Evolutionary conservation across 306 rosid genomes (phyloP).

Genomic region (Erythrophleum fordii): DNA sequence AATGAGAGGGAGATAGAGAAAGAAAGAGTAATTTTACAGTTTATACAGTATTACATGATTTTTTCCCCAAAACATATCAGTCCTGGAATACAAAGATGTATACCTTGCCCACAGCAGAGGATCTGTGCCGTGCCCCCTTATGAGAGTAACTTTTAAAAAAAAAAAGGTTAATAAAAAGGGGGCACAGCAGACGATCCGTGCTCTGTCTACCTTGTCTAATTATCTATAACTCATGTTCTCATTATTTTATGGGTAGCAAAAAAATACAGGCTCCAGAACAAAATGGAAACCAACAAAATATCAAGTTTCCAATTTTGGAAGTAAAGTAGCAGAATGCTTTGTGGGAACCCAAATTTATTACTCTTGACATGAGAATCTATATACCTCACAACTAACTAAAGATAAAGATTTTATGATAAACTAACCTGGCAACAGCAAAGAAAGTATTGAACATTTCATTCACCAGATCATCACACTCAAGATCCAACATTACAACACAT

Average conservation of each 20-base stretch:
- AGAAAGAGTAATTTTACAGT: constrained; percentile 3
- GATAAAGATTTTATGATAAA: constrained; percentile 31
- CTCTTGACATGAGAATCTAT: constrained; percentile 16
- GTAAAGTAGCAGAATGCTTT: constrained; percentile 31
- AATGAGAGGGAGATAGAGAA: neutral
- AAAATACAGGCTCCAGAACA: constrained; percentile 24
- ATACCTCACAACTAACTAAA: constrained; percentile 16
- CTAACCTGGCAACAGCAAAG: constrained; percentile 89
- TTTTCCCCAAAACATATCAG: constrained; percentile 28
- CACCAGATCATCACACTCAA: constrained; percentile 94
- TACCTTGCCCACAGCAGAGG: too few species aligned
- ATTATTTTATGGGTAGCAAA: constrained; percentile 22
- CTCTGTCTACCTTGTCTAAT: constrained; percentile 11
- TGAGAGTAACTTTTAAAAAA: too few species aligned
- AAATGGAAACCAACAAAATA: constrained; percentile 30
- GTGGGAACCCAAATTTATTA: constrained; percentile 21
- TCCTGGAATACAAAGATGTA: constrained; percentile 31
- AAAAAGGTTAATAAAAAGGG: too few species aligned
- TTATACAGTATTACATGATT: constrained; percentile 23
- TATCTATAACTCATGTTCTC: constrained; percentile 11
- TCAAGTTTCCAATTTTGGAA: constrained; percentile 33
- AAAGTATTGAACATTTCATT: constrained; percentile 93
- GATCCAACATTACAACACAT: constrained; percentile 98
- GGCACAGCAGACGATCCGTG: too few species aligned
- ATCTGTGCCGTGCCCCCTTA: too few species aligned